Evolutionary conservation across 306 rosid genomes (phyloP).

Genomic region (Quercus parvula): DNA sequence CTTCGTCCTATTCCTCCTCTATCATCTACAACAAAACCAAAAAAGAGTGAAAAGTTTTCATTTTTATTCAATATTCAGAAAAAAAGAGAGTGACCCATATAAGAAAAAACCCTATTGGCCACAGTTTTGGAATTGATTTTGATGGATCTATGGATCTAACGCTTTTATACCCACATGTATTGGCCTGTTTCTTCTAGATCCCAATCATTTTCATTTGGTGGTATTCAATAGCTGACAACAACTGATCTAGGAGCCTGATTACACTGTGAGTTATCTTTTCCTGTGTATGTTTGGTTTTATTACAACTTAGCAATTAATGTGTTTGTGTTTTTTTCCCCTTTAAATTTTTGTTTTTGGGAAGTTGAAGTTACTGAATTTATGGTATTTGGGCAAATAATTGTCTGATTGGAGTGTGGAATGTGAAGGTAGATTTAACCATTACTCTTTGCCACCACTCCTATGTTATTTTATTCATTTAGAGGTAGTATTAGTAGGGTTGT

Average conservation of each 20-base stretch:
- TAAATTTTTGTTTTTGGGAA: background rate
- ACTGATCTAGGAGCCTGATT: constrained; percentile 31
- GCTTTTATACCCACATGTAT: constrained; percentile 51
- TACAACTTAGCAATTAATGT: background rate
- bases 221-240: constrained; percentile 33
- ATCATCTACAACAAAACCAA: constrained; percentile 1
- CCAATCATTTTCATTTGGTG: constrained; percentile 39
- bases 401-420: constrained; percentile 23
- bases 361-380: constrained; percentile 14
- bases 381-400: background rate
- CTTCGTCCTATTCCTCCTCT: background rate
- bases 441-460: constrained; percentile 7
- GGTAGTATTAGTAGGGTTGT: constrained; percentile 7
- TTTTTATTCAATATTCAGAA: background rate
- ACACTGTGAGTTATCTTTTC: constrained; percentile 23
- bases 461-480: constrained; percentile 5
- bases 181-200: constrained; percentile 59
- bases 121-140: constrained; percentile 22
- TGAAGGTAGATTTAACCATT: constrained; percentile 13
- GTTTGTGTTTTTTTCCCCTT: background rate
- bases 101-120: constrained; percentile 48
- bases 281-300: background rate
- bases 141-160: constrained; percentile 84
- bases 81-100: constrained; percentile 6
- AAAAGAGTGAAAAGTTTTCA: background rate